These are phyloP conservation scores for Kurtzmaniella fragi DNA, from an alignment of 805 yeast genomes.

Conservation along the genomic window DNA sequence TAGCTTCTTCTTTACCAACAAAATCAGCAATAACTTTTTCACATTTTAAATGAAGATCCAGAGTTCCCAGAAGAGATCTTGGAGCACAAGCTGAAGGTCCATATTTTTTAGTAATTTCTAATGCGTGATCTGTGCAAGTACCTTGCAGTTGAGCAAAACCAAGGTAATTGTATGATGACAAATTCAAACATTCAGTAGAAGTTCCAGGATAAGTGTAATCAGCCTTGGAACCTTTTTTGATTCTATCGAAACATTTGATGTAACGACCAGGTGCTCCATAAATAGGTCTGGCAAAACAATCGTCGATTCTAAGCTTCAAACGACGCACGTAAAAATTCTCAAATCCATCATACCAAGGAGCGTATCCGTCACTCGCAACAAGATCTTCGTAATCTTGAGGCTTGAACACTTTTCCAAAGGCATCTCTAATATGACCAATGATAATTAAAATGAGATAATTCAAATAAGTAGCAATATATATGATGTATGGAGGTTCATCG, in stretches of 20 bases:
- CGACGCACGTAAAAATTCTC: constrained; percentile 93
- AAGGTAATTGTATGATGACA: constrained; percentile 87
- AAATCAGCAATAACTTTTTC: constrained; percentile 78
- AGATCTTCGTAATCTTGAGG: constrained; percentile 62
- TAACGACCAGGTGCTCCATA: constrained; percentile 96
- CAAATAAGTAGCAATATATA: constrained; percentile 76
- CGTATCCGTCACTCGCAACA: constrained; percentile 79
- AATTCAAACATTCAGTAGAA: constrained; percentile 71
- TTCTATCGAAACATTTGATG: constrained; percentile 75
- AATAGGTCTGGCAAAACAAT: constrained; percentile 94
- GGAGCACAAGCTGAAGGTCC: constrained; percentile 83
- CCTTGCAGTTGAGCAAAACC: constrained; percentile 98
- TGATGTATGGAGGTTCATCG: constrained; percentile 85
- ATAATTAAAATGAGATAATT: constrained; percentile 80
- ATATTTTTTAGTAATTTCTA: constrained; percentile 54
- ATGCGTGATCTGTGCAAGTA: constrained; percentile 75
- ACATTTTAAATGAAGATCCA: constrained; percentile 66
- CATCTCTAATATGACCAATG: constrained; percentile 88
- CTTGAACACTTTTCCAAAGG: constrained; percentile 69
- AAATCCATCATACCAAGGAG: constrained; percentile 92
- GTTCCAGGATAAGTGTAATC: constrained; percentile 73
- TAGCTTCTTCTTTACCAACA: constrained; percentile 84
- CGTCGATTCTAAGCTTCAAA: constrained; percentile 84
- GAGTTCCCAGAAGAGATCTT: constrained; percentile 67
- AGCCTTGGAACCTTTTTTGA: constrained; percentile 57